These are phyloP conservation scores for Musa acuminata DNA, from an alignment of 176 grass and related monocot species.

Conservation along the genomic window DNA sequence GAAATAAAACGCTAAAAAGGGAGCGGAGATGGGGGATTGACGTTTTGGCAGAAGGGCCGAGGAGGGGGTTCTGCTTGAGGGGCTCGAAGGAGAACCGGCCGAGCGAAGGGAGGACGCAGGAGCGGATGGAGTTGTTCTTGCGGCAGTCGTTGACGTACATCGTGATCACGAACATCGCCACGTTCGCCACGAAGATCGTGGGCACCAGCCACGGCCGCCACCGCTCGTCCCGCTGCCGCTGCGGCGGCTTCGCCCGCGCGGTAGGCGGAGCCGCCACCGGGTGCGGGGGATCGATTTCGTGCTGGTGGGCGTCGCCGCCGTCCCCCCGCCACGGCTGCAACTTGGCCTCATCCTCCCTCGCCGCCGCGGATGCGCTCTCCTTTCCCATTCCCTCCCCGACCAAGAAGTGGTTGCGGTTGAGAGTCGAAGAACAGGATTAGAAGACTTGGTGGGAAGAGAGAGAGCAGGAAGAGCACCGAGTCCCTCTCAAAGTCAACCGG, in stretches of 20 bases:
- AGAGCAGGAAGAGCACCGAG: too few relatives aligned
- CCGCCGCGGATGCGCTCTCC: neutral
- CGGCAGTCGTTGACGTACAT: constrained; percentile 93
- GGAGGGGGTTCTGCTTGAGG: constrained; percentile 71
- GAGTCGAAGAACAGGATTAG: too few relatives aligned
- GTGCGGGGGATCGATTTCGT: neutral
- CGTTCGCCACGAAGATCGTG: constrained; percentile 35
- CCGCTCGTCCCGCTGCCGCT: neutral
- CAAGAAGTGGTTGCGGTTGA: neutral
- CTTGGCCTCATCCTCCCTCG: constrained; percentile 23
- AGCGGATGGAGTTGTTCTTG: constrained; percentile 4
- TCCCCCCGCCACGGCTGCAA: neutral
- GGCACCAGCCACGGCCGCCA: constrained; percentile 66
- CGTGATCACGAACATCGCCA: constrained; percentile 44
- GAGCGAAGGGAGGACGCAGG: constrained; percentile 48
- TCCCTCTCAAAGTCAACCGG: neutral
- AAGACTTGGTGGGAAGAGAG: too few relatives aligned
- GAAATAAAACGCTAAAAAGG: neutral
- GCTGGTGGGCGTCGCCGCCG: neutral
- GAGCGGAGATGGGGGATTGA: constrained; percentile 9
- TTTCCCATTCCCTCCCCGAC: neutral
- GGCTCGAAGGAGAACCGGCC: constrained; percentile 79
- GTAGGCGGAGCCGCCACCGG: neutral
- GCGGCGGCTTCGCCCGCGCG: neutral
- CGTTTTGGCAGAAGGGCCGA: constrained; percentile 75